Conservation (phyloP, 129 eudicot species). For the Erigeron canadensis region DNA sequence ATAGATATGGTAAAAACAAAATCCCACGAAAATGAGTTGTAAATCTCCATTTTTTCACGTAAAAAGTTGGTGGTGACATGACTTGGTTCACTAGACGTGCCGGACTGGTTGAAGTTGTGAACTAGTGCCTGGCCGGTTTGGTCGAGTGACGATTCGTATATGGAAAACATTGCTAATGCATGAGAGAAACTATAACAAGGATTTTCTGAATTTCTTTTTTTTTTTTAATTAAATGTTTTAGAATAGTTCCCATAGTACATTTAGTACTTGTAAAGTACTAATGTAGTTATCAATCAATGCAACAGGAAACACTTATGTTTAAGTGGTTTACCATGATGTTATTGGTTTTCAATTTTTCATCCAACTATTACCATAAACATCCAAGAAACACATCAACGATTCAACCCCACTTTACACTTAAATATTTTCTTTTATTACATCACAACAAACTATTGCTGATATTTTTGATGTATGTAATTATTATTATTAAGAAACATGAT, state of each 20-base stretch:
- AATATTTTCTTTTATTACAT: constrained; percentile 11
- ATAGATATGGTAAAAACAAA: too few relatives aligned
- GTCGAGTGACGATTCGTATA: too few relatives aligned
- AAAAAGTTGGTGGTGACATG: too few relatives aligned
- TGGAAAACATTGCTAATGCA: too few relatives aligned
- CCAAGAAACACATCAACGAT: constrained; percentile 31
- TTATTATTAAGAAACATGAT: constrained; percentile 29
- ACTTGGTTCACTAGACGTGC: too few relatives aligned
- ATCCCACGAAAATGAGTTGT: too few relatives aligned
- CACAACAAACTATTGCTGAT: constrained; percentile 25
- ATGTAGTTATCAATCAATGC: constrained; percentile 18
- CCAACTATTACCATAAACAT: constrained; percentile 19
- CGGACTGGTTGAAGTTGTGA: too few relatives aligned
- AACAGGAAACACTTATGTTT: constrained; percentile 19
- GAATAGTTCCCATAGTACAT: constrained; percentile 26
- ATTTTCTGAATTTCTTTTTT: too few relatives aligned
- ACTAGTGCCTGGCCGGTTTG: too few relatives aligned
- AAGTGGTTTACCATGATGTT: constrained; percentile 27
- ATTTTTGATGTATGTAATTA: constrained; percentile 27
- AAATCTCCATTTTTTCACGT: too few relatives aligned
- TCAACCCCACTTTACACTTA: constrained; percentile 30
- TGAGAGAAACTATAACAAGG: too few relatives aligned
- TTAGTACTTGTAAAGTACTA: constrained; percentile 17
- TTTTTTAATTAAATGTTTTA: too few relatives aligned
- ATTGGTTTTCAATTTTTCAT: constrained; percentile 19